Base-by-base conservation (phyloP, 768 basidiomycete species). In the Podaxis sp. region DNA sequence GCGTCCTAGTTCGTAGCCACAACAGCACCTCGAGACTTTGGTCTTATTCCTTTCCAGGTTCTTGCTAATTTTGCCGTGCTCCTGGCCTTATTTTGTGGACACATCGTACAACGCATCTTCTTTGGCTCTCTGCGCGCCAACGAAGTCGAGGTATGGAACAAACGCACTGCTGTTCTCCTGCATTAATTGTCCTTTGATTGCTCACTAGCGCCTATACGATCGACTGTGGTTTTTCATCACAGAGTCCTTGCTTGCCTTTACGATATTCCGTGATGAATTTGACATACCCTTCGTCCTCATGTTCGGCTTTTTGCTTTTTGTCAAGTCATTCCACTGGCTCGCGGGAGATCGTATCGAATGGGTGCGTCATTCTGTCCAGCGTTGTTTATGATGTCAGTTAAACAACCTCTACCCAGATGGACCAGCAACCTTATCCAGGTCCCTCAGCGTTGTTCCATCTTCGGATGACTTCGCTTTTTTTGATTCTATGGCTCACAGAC, bases 271-370 rank as follows among this genome's bases (percentile, higher is more conserved):
- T 63, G 93, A 96, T 74, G 93, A 94, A 73, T 95, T 96, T 72
- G 93, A 96, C 74, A 83, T 89, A n/a, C 85, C 88, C 3, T 98
- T 98, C 72, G 90, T 90, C 50, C 77, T 95, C 67, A 94, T 96
- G 89, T 98, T 98, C 71, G 90, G 91, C n/a, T 86, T 94, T 69
- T 78, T 99, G 11, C 84, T 98, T 15, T 96, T 97, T 66, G 83
- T 97, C 67, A 98, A 98, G 72, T 95, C 94, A 51, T 98, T 98
- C 76, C 97, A 99, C 72, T 99, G 97, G 97, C 83, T 99, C 36
- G 86, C 96, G 61, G 85, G 88, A 5, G 97, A 98, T 74, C 86
- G 97, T 54, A 91, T 99, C 57, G 97, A 99, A 85, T 96, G 93
- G 85, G 96, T 96, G 68, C 71, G 72, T 60, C n/a, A 3, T 43